Evolutionary conservation across 495 filamentous ascomycete species (phyloP).

Genomic region (Annulohypoxylon nitens): DNA sequence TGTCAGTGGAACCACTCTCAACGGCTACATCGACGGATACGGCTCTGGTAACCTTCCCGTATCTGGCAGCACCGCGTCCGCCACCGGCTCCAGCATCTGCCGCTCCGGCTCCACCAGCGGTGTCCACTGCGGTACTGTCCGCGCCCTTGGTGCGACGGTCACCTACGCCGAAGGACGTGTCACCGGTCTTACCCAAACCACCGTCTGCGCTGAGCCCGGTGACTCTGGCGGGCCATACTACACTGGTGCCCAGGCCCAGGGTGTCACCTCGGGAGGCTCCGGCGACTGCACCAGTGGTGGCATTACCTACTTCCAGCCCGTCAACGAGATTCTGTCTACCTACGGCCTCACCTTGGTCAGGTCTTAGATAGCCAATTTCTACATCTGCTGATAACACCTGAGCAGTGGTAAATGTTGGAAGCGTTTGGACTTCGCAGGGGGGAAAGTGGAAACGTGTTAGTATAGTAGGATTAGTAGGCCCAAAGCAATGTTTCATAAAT

Average conservation of each 20-base stretch:
- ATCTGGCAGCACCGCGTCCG: slow-evolving; percentile 45
- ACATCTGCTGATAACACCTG: slow-evolving; percentile 10
- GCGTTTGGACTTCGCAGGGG: slow-evolving; percentile 31
- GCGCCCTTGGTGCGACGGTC: slow-evolving; percentile 44
- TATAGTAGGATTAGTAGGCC: not conserved
- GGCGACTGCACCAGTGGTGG: slow-evolving; percentile 46
- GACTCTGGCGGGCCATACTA: slow-evolving; percentile 47
- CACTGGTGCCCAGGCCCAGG: slow-evolving; percentile 48
- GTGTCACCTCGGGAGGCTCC: slow-evolving; percentile 49
- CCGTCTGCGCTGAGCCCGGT: slow-evolving; percentile 47
- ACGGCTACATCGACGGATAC: slow-evolving; percentile 44
- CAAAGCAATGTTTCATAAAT: not conserved
- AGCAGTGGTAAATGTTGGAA: slow-evolving; percentile 38
- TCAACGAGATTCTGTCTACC: slow-evolving; percentile 50
- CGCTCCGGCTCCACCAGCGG: slow-evolving; percentile 47
- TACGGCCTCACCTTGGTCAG: slow-evolving; percentile 48
- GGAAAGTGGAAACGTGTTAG: slow-evolving; percentile 15
- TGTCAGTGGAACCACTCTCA: slow-evolving; percentile 44
- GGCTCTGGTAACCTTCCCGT: slow-evolving; percentile 39
- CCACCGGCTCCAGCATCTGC: slow-evolving; percentile 45
- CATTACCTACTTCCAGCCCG: slow-evolving; percentile 49
- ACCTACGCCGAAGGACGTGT: slow-evolving; percentile 47
- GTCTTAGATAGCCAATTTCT: slow-evolving; percentile 26
- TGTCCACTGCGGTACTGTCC: slow-evolving; percentile 46
- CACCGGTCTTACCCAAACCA: slow-evolving; percentile 48